These are phyloP conservation scores for Diaporthe citri DNA, from an alignment of 2,329 filamentous ascomycete genomes.

Conservation along the genomic window DNA sequence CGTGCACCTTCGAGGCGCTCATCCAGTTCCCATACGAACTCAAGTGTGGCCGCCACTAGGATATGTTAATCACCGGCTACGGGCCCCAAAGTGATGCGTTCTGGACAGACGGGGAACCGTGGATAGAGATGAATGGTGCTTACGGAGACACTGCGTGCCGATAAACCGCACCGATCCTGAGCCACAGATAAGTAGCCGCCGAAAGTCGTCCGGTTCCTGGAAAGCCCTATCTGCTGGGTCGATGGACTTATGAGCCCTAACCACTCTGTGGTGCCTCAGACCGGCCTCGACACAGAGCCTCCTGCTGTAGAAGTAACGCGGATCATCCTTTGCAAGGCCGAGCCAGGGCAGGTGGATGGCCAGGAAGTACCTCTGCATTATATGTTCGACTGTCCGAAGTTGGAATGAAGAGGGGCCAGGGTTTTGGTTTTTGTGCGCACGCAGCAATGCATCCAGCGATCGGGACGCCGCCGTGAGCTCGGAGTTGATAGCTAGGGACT, in stretches of 20 bases:
- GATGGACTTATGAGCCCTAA: constrained; percentile 50
- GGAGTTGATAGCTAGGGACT: constrained; percentile 60
- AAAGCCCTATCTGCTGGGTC: constrained; percentile 53
- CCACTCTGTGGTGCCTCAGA: constrained; percentile 47
- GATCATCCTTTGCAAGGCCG: constrained; percentile 58
- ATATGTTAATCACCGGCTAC: background rate
- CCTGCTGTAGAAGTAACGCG: constrained; percentile 62
- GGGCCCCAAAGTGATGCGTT: background rate
- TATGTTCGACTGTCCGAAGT: constrained; percentile 56
- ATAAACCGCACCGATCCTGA: constrained; percentile 58
- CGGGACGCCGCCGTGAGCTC: constrained; percentile 58
- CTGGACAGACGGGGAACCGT: background rate
- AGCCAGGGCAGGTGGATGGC: constrained; percentile 67
- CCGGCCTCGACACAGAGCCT: constrained; percentile 55
- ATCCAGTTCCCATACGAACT: constrained; percentile 60
- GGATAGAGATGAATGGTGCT: background rate
- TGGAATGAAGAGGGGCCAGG: constrained; percentile 58
- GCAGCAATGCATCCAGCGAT: constrained; percentile 48
- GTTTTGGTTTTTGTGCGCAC: constrained; percentile 51
- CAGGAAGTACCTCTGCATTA: constrained; percentile 63
- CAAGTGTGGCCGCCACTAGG: constrained; percentile 56
- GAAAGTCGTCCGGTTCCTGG: constrained; percentile 50
- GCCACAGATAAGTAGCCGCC: constrained; percentile 55
- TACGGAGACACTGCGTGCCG: constrained; percentile 52
- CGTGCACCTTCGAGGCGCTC: constrained; percentile 54